Percentiles rank a stretch among this genome's conserved stretches.
Conservation (phyloP, 192 early-diverging fungal genomes). For the Coemansia sp. region DNA sequence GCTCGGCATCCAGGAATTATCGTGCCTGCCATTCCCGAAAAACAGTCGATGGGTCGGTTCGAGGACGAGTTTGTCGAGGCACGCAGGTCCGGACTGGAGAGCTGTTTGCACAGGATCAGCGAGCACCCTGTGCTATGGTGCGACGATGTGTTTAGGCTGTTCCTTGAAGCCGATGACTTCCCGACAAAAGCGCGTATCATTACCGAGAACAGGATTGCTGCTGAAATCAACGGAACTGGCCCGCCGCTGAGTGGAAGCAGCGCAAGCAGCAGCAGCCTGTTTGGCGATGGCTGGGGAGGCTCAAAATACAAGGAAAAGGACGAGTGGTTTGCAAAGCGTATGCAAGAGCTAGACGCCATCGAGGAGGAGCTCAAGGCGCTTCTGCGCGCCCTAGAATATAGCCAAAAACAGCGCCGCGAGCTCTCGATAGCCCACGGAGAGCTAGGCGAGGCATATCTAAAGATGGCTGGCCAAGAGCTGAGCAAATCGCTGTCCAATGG, state of each 20-base stretch:
- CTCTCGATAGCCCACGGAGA: conserved; percentile 71
- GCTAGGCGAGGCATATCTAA: conserved; percentile 76
- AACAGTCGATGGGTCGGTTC: conserved; percentile 89
- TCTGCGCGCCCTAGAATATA: conserved; percentile 74
- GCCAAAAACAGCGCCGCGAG: conserved; percentile 74
- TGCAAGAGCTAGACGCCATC: conserved; percentile 71
- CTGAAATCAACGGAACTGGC: conserved; percentile 46
- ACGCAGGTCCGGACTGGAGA: conserved; percentile 79
- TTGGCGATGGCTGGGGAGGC: conserved; percentile 71
- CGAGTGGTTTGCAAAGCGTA: conserved; percentile 78
- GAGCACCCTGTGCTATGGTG: conserved; percentile 80
- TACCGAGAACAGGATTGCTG: conserved; percentile 36
- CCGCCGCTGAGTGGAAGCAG: conserved; percentile 22
- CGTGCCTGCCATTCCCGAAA: conserved; percentile 91
- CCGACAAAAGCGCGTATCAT: conserved; percentile 58
- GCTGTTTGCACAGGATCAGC: conserved; percentile 78
- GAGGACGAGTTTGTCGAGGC: conserved; percentile 95
- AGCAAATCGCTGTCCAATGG: conserved; percentile 67
- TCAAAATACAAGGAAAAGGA: conserved; percentile 73
- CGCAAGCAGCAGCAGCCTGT: conserved; percentile 46
- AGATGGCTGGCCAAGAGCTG: conserved; percentile 72
- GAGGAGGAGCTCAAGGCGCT: conserved; percentile 79
- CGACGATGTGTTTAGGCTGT: conserved; percentile 80
- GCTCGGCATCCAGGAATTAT: conserved; percentile 83
- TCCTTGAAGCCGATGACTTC: conserved; percentile 88